Evolutionary conservation across 257 asterid species (phyloP), one percentile per base, ranked within the genome.

Genomic region (Prunella vulgaris): DNA sequence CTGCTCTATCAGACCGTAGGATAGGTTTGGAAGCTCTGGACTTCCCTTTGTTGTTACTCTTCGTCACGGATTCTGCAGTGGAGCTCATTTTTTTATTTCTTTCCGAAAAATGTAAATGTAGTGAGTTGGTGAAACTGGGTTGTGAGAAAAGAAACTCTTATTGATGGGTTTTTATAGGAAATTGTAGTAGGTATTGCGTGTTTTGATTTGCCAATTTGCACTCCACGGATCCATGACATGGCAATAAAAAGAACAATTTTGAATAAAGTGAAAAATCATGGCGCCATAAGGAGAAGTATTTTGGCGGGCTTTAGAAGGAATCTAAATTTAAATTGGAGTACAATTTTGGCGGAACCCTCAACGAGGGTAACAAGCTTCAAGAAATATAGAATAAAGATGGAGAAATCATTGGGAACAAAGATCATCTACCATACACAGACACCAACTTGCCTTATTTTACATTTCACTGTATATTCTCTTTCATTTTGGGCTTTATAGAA

Each of bases 221-320:
- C 24, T 0, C 2, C 20, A 3, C 10, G 74, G 86, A 81, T 81
- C 13, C 75, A 64, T 77, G 71, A 7, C 77, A 1, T 74, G 84
- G 76, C 75, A 21, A 6, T 6, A 13, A 66, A 13, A 58, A 32
- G 18, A n/a, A n/a, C n/a, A n/a, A n/a, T n/a, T n/a, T n/a, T n/a
- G n/a, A n/a, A n/a, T n/a, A n/a, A n/a, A n/a, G 42, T 21, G 60
- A 65, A 65, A 21, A n/a, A 13, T 65, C 14, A 25, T 65, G 38
- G 46, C 42, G 46, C 60, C 22, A n/a, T 17, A 27, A 12, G 40
- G 64, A 28, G 27, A 32, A 17, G 5, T 17, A 27, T 27, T 58
- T 17, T 60, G 48, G 66, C 15, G 48, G 14, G 33, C n/a, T n/a
- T n/a, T n/a, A n/a, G n/a, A n/a, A n/a, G n/a, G n/a, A n/a, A n/a